These are phyloP conservation scores for Aspergillus sp. DNA, from an alignment of 2,329 filamentous ascomycete genomes.

Conservation along the genomic window DNA sequence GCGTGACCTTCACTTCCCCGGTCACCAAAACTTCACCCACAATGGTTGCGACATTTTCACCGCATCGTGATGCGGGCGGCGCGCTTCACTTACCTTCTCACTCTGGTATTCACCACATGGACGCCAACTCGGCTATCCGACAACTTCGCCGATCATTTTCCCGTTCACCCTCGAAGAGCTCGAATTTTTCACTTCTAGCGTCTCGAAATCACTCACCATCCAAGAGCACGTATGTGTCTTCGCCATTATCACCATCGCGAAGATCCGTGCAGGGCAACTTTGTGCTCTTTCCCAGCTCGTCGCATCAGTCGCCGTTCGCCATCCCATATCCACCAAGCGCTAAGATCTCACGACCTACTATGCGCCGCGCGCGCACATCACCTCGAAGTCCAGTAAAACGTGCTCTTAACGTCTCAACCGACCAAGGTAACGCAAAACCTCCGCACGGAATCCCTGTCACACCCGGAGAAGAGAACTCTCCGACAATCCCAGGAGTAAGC, in stretches of 20 bases:
- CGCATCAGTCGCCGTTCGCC: slow-evolving; percentile 59
- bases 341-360: slow-evolving; percentile 58
- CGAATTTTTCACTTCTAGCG: slow-evolving; percentile 67
- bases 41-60: slow-evolving; percentile 55
- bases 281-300: slow-evolving; percentile 52
- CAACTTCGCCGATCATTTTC: slow-evolving; percentile 86
- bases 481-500: slow-evolving; percentile 35
- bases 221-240: slow-evolving; percentile 54
- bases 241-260: slow-evolving; percentile 63
- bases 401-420: slow-evolving; percentile 70
- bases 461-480: slow-evolving; percentile 53
- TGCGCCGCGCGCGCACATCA: slow-evolving; percentile 64
- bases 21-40: not conserved
- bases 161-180: slow-evolving; percentile 84
- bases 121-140: slow-evolving; percentile 79
- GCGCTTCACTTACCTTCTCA: slow-evolving; percentile 87
- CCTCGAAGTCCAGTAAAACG: slow-evolving; percentile 82
- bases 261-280: slow-evolving; percentile 58
- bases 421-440: slow-evolving; percentile 70
- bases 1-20: not conserved
- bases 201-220: slow-evolving; percentile 57
- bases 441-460: slow-evolving; percentile 52
- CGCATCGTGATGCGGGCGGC: slow-evolving; percentile 64
- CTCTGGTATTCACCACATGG: slow-evolving; percentile 78
- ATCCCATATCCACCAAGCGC: slow-evolving; percentile 70